Conservation (phyloP, 495 filamentous ascomycete genomes). For the Hypoxylon rickii region DNA sequence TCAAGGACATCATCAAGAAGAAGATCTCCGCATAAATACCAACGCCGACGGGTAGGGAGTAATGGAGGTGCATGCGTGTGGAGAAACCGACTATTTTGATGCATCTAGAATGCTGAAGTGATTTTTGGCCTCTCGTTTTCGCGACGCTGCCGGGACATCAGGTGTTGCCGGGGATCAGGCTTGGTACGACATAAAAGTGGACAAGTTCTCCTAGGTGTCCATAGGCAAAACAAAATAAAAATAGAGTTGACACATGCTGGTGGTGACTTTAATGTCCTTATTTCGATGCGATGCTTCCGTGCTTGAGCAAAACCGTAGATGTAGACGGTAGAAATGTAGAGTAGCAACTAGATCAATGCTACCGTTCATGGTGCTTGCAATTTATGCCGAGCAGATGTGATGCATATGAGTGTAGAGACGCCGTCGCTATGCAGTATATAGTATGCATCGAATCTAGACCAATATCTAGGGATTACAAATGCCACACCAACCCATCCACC, state of each 20-base stretch:
- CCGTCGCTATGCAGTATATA: conserved; percentile 21
- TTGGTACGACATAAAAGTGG: conserved; percentile 15
- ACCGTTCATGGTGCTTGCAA: not conserved
- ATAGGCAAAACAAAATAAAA: conserved; percentile 16
- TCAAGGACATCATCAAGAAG: conserved; percentile 87
- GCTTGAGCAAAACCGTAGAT: not conserved
- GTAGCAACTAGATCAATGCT: too few relatives aligned
- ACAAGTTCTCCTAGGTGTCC: conserved; percentile 13
- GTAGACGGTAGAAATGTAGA: too few relatives aligned
- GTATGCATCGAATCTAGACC: too few relatives aligned
- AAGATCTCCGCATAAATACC: conserved; percentile 64
- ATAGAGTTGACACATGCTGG: conserved; percentile 4
- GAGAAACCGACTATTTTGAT: conserved; percentile 6
- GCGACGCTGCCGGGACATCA: conserved; percentile 6
- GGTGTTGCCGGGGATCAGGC: conserved; percentile 6
- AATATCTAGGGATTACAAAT: too few relatives aligned
- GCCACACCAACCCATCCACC: too few relatives aligned
- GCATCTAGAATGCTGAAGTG: conserved; percentile 22
- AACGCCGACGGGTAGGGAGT: not conserved
- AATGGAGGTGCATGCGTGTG: conserved; percentile 1
- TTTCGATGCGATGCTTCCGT: too few relatives aligned
- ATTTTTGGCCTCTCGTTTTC: conserved; percentile 11
- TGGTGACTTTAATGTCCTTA: not conserved
- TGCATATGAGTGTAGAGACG: conserved; percentile 1
- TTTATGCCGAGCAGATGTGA: not conserved